Evolutionary conservation across 2,329 filamentous ascomycete species (phyloP), one percentile per base, ranked within the genome.

Genomic region (Microsporum ferrugineum): DNA sequence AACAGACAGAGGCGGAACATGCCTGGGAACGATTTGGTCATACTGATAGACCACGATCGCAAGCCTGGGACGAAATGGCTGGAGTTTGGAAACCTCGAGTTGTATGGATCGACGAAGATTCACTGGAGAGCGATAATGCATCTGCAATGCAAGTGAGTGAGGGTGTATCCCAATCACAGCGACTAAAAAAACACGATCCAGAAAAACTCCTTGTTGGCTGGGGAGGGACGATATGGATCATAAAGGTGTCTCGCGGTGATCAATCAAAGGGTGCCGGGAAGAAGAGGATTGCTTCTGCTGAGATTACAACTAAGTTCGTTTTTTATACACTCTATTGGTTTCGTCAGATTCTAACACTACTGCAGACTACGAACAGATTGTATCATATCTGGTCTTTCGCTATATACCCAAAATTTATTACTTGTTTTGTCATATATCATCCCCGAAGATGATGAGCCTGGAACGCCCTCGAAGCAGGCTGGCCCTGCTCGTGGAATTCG

Each of bases 21-120:
- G 89, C 91, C 1, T 99, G 95, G 95, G 95, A 94, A 73, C 83
- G 92, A 7, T 89, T 99, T 64, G 91, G 89, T 29, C 92, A 97
- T 71, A 87, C 95, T 63, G 91, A 95, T 70, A 84, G 91, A 49
- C 94, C 94, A 1, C 88, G 90, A 68, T 88, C 88, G 3, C 85
- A 88, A 6, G 86, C 88, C 61, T 97, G 94, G 90, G 90, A 96
- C 66, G 91, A 95, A 47, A 96, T 99, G 91, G 91, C 91, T 0
- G 84, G 88, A 55, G 89, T 96, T 2, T 97, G 94, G 91, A 96
- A 92, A 76, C 89, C 89, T 1, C 82, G 91, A 27, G 85, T 86
- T 0, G 91, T 97, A 71, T 99, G 94, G 94, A 87, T 97, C 51
- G 89, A 97, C 68, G 88, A 95, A 68, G 82, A 86, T 63, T 80